A percentile compares a stretch with the other conserved stretches of the same genome.
Conservation (phyloP, 1,284 basidiomycete species). For the Malassezia globosa region DNA sequence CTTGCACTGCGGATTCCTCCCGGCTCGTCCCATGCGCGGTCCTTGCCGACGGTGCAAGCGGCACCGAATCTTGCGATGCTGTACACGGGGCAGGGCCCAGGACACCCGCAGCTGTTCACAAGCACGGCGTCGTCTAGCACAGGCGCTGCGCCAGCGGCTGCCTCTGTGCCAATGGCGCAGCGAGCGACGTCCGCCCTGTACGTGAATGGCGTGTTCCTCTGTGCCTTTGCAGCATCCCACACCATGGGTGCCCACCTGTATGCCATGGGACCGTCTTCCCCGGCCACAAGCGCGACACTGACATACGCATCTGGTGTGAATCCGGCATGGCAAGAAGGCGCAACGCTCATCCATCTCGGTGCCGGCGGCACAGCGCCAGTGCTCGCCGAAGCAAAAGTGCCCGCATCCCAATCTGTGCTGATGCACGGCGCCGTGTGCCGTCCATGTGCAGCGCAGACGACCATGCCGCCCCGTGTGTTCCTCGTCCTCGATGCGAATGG, state of each 20-base stretch:
- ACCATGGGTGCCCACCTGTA: constrained; percentile 6
- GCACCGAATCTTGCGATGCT: background rate
- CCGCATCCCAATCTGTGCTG: constrained; percentile 1
- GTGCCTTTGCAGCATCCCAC: constrained; percentile 1
- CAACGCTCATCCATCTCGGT: constrained; percentile 26
- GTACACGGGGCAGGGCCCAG: background rate
- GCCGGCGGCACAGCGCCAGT: constrained; percentile 27
- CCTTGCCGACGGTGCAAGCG: background rate
- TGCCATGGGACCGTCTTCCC: background rate
- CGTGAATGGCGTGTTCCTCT: constrained; percentile 12
- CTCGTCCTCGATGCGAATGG: constrained; percentile 76
- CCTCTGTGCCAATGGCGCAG: background rate
- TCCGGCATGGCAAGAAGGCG: constrained; percentile 20
- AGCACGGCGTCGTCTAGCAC: too few species aligned
- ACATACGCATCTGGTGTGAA: constrained; percentile 1
- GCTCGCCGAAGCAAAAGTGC: constrained; percentile 22
- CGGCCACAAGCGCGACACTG: constrained; percentile 2
- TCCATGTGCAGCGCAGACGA: constrained; percentile 69
- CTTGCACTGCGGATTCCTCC: constrained; percentile 18
- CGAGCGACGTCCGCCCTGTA: constrained; percentile 13
- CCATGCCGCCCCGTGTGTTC: constrained; percentile 62
- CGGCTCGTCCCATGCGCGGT: background rate
- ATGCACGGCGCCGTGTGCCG: constrained; percentile 51
- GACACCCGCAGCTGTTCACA: too few species aligned
- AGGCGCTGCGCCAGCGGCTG: background rate